Evolutionary conservation across 1,139 yeast genomes (phyloP).

Genomic region (Wickerhamiella pararugosa): DNA sequence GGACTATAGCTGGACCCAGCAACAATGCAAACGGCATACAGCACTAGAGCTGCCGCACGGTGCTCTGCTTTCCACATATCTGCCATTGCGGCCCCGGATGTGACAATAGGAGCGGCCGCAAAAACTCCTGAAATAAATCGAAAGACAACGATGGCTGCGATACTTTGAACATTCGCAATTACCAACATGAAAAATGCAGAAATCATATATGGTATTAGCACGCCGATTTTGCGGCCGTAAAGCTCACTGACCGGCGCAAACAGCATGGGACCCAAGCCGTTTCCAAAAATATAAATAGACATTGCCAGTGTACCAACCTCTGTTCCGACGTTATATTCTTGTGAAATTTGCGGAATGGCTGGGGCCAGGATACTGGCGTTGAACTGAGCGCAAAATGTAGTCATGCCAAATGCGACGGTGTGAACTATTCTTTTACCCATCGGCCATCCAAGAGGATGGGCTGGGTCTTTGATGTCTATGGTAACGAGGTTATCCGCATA

Average conservation of each 20-base stretch:
- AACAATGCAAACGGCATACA: slow-evolving; percentile 52
- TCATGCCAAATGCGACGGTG: slow-evolving; percentile 67
- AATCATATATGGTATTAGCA: slow-evolving; percentile 40
- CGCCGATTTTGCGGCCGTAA: slow-evolving; percentile 55
- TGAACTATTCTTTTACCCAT: slow-evolving; percentile 32
- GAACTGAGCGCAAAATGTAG: slow-evolving; percentile 1
- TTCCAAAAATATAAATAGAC: slow-evolving; percentile 53
- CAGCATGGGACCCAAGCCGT: slow-evolving; percentile 59
- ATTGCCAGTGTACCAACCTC: slow-evolving; percentile 51
- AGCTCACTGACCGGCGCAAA: slow-evolving; percentile 69
- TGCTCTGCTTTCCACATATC: slow-evolving; percentile 45
- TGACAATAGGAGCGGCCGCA: slow-evolving; percentile 54
- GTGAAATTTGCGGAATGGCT: background rate
- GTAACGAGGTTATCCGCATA: background rate
- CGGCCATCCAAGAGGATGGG: slow-evolving; percentile 1
- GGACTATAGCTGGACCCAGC: slow-evolving; percentile 65
- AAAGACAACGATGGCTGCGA: slow-evolving; percentile 46
- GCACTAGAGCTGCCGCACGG: slow-evolving; percentile 55
- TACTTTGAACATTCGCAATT: slow-evolving; percentile 26
- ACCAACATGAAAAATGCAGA: slow-evolving; percentile 27
- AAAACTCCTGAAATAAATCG: slow-evolving; percentile 58
- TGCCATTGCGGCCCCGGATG: slow-evolving; percentile 58
- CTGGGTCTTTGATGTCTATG: background rate
- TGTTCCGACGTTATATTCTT: slow-evolving; percentile 27
- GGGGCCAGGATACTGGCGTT: background rate